Evolutionary conservation across 164 flowering plant species (phyloP).

Genomic region (Warburgia ugandensis): DNA sequence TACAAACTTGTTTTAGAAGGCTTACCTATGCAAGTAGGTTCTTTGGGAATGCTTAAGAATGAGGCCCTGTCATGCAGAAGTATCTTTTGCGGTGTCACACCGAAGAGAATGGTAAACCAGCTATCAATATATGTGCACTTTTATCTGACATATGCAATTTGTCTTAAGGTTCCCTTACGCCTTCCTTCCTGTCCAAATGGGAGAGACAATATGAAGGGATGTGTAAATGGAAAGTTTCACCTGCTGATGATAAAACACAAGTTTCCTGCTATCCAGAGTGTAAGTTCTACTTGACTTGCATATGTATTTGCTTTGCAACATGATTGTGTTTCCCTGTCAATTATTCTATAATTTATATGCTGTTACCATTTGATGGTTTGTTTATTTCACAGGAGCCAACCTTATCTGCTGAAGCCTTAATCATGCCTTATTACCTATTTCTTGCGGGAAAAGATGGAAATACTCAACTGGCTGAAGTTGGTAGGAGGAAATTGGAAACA

Average conservation of each 20-base stretch:
- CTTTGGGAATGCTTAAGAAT: conserved; percentile 10
- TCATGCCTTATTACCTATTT: conserved; percentile 61
- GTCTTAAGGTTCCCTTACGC: conserved; percentile 23
- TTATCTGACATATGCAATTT: conserved; percentile 23
- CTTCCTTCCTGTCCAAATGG: conserved; percentile 14
- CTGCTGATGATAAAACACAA: conserved; percentile 63
- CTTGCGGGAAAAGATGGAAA: conserved; percentile 23
- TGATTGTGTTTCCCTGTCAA: not conserved
- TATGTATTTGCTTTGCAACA: not conserved
- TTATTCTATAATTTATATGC: conserved; percentile 18
- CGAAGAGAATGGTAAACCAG: conserved; percentile 17
- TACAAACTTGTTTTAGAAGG: conserved; percentile 55
- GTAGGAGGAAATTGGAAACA: conserved; percentile 10
- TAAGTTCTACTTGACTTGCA: conserved; percentile 17
- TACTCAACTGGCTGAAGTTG: conserved; percentile 6
- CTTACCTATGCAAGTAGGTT: conserved; percentile 23
- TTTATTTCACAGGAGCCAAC: conserved; percentile 22
- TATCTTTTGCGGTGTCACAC: conserved; percentile 30
- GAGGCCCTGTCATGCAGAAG: conserved; percentile 51
- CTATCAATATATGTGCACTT: conserved; percentile 36
- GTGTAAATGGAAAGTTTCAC: conserved; percentile 41
- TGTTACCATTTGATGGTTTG: conserved; percentile 29
- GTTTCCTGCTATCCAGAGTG: conserved; percentile 51
- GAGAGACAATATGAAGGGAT: conserved; percentile 19
- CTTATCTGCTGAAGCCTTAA: conserved; percentile 58